These are phyloP conservation scores for Candida maltosa DNA, from an alignment of 805 yeast genomes.

Conservation along the genomic window DNA sequence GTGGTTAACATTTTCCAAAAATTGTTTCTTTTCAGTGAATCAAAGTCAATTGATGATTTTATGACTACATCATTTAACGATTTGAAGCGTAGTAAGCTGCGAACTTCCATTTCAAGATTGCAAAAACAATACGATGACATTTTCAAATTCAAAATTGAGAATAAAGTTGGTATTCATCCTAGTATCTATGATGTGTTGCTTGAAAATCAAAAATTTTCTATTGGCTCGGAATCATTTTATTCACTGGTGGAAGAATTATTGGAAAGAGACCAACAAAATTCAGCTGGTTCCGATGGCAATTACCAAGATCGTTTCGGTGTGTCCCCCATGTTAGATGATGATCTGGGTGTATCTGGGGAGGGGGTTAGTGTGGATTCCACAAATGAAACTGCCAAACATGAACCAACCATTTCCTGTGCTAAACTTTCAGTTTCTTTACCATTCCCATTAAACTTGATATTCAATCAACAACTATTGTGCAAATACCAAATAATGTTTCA, in stretches of 20 bases:
- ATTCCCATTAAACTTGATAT: constrained; percentile 78
- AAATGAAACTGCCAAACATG: constrained; percentile 1
- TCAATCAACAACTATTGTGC: constrained; percentile 64
- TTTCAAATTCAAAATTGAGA: constrained; percentile 1
- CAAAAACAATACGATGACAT: constrained; percentile 20
- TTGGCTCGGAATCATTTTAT: constrained; percentile 46
- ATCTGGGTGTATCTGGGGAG: constrained; percentile 8
- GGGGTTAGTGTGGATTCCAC: constrained; percentile 27
- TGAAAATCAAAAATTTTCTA: constrained; percentile 25
- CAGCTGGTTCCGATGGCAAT: constrained; percentile 3
- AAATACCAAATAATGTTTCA: constrained; percentile 82
- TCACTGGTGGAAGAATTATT: constrained; percentile 46
- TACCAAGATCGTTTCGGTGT: constrained; percentile 1
- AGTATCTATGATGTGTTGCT: constrained; percentile 9
- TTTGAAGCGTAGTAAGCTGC: constrained; percentile 40
- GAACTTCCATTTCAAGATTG: constrained; percentile 26
- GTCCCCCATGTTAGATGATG: constrained; percentile 14
- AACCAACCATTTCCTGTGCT: constrained; percentile 43
- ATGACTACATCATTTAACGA: constrained; percentile 51
- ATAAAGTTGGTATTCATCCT: constrained; percentile 4
- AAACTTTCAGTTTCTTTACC: constrained; percentile 66
- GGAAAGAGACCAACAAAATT: constrained; percentile 21
- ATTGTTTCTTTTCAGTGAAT: constrained; percentile 54
- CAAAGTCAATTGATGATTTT: constrained; percentile 51
- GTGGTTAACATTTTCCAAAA: constrained; percentile 51